Conservation (phyloP, 805 yeast species). For the Ogataea wickerhamii region DNA sequence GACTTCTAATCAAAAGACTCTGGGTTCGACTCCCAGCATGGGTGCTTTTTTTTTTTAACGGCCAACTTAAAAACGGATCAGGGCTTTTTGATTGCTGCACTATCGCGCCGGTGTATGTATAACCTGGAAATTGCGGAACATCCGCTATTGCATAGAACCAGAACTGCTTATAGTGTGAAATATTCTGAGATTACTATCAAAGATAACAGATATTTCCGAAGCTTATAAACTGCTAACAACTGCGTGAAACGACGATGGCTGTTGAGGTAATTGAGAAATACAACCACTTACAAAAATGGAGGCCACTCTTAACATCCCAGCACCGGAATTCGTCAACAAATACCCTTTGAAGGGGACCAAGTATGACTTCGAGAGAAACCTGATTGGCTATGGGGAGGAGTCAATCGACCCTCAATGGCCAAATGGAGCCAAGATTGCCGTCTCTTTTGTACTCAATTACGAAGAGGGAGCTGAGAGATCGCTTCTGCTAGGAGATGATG, state of each 20-base stretch:
- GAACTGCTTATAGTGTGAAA: no score
- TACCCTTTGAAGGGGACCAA: conserved; percentile 14
- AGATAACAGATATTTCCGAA: no score
- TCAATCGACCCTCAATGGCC: conserved; percentile 27
- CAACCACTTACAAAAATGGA: conserved; percentile 13
- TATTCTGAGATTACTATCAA: no score
- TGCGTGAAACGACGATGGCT: no score
- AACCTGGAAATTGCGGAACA: no score
- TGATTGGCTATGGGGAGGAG: conserved; percentile 25
- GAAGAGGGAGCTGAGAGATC: conserved; percentile 28
- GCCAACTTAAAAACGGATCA: no score
- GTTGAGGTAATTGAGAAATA: no score
- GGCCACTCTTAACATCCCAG: conserved; percentile 7
- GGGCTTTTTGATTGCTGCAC: no score
- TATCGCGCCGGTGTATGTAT: no score
- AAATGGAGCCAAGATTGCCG: conserved; percentile 21
- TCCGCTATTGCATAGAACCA: no score
- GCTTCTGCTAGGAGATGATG: conserved; percentile 11
- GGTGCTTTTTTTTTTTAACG: conserved; percentile 15
- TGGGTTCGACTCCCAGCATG: conserved; percentile 59
- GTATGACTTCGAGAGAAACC: conserved; percentile 13
- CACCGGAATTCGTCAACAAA: conserved; percentile 10
- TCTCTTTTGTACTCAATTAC: conserved; percentile 26
- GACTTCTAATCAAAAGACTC: conserved; percentile 65
- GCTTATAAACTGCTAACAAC: no score